Evolutionary conservation across 768 basidiomycete species (phyloP), one percentile per base, ranked within the genome.

Genomic region (Rhodotorula toruloides): DNA sequence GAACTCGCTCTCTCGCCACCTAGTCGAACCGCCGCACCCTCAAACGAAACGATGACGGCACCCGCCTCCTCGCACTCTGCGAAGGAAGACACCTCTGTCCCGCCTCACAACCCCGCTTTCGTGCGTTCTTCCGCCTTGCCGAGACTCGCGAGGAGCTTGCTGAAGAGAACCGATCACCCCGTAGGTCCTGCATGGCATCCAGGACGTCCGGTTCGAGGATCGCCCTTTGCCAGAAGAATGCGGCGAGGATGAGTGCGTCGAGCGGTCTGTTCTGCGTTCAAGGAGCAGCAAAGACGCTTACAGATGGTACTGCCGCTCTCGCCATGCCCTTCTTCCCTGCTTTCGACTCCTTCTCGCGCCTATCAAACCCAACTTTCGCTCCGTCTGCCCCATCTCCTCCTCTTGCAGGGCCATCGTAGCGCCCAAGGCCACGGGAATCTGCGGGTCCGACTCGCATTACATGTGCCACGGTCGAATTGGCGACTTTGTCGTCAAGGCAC

Each of bases 341-440:
- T 6, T 17, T 34, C 27, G 12, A 8, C 21, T 55, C 21, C 17
- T 2, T 3, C 21, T 13, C 6, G 3, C 43, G 21, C 27, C n/a
- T 25, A 27, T 12, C n/a, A 16, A 4, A 16, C n/a, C 44, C 4
- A 14, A 12, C 6, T 11, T 27, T 37, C 13, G 29, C 44, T 22
- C 44, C 19, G 22, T 27, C 42, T 42, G 2, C 2, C 54, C 54
- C 10, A n/a, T 40, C 54, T 9, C 88, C 67, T 80, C 82, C 27
- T 83, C 82, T 60, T 81, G 87, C 74, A 88, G 96, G 69, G 90
- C 91, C 47, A 84, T 97, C 29, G 85, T 98, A 40, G 82, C 88
- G 73, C 87, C 97, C 47, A 91, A 90, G 80, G 58, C 63, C 11
- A 34, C 55, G 29, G 19, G 43, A n/a, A 48, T 68, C 36, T 71